Evolutionary conservation across 1,284 basidiomycete genomes (phyloP), one percentile per base, ranked within the genome.

Genomic region (Microbotryum intermedium): DNA sequence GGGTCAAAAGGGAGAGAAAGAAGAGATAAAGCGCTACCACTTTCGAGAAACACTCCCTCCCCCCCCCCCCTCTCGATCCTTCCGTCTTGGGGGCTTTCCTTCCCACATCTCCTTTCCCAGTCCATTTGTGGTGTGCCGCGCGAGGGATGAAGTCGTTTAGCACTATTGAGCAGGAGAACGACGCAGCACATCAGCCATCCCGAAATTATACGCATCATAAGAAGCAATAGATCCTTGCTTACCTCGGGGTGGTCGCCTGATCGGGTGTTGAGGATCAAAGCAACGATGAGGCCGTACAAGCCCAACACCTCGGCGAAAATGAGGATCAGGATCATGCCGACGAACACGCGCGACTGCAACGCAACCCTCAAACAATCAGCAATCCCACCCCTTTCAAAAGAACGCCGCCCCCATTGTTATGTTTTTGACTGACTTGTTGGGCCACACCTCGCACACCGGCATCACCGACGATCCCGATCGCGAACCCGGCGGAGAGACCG

Each of bases 391-490:
- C 55, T 56, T 46, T 55, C 26, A 5, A 42, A 18, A 43, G 18
- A 50, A 23, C 29, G 25, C 18, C 11, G 21, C 8, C n/a, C 11
- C 43, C 39, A 42, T 30, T 9, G 43, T 26, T 23, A 7, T n/a
- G 30, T 26, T 13, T 45, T n/a, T 7, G 25, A 56, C 52, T 21
- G 2, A 50, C 61, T 70, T 77, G 76, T 68, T 77, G 76, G 34
- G 76, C 76, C 11, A 76, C 77, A 61, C 76, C 76, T 48, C 76
- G 66, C 16, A 77, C 76, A 71, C 76, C 76, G 6, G 76, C 76
- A 56, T 77, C 76, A 64, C 76, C 76, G 25, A 77, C 76, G 60
- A 77, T 77, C 45, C 76, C 76, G 58, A 77, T 71, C 29, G 76
- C 76, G 63, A 77, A 77, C 23, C 76, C 76, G 49, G 76, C 76